These are phyloP conservation scores for Avena atlantica DNA, from an alignment of 176 grass and related monocot genomes.

Conservation along the genomic window DNA sequence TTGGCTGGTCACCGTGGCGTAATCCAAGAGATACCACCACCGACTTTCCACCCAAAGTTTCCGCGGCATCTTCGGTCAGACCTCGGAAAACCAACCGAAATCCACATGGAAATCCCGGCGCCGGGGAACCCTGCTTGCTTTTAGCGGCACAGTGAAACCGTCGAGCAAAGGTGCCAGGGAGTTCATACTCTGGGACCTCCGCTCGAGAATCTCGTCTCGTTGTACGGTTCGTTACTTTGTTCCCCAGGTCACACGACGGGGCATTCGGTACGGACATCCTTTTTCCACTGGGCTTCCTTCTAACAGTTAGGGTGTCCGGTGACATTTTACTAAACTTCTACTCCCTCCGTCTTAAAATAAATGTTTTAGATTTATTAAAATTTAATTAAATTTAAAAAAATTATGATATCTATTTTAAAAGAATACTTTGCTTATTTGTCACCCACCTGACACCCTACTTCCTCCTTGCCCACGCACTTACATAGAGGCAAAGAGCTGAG, in stretches of 20 bases:
- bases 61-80: constrained; percentile 40
- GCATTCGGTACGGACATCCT: neutral
- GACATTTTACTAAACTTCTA: no score
- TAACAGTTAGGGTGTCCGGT: no score
- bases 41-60: constrained; percentile 27
- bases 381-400: no score
- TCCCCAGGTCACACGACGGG: neutral
- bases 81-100: constrained; percentile 22
- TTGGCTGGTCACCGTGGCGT: neutral
- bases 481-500: no score
- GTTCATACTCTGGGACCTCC: neutral
- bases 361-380: no score
- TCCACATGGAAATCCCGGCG: neutral
- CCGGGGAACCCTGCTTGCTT: neutral
- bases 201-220: neutral
- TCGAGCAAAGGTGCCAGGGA: neutral
- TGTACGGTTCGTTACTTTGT: neutral
- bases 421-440: no score
- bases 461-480: no score
- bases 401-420: no score
- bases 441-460: no score
- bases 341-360: no score
- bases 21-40: neutral
- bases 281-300: neutral
- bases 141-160: neutral